Base-by-base conservation (phyloP, 441 rosid genomes). In the Omphalea diandra region DNA sequence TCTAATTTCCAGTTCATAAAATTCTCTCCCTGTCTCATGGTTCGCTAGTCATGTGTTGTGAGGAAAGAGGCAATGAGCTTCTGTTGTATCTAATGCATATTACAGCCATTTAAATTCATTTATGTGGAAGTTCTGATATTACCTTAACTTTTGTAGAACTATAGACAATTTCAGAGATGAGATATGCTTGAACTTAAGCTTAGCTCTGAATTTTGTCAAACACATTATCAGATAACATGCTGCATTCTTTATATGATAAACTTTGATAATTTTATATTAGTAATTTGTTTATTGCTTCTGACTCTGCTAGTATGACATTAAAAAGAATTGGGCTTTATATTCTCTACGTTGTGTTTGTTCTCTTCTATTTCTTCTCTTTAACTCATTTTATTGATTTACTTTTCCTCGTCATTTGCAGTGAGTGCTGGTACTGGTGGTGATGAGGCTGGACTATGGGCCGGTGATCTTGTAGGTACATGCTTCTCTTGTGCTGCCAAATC, bases 381-480 rank as follows among this genome's bases (percentile, higher is more conserved):
- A 46, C 65, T 71, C 53, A 59, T 67, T 55, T 24, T 33, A 67
- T 76, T 46, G 33, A 76, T 49, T 31, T 62, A 32, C 56, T 72
- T 74, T 46, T 65, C 38, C 59, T 53, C 65, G 53, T 52, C 46
- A 67, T 81, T 43, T 72, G 68, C 88, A 93, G 98, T 91, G 53
- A 89, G 98, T 83, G 98, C 97, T 71, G 98, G 97, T 74, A 86
- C 98, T 64, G 98, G 98, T 72, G 97, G 98, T 43, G 98, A 94
- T 84, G 97, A 94, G 82, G 98, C 98, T 85, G 98, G 96, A 73
- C 17, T 89, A 54, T 94, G 98, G 97, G 96, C 97, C 69, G 97
- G 97, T 93, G 98, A 93, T 87, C 98, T 93, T 93, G 97, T 93
- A 91, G 96, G 97, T 91, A 93, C 83, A 91, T 83, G 87, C 82